Percentiles rank a stretch among this genome's conserved stretches.
phyloP scores from a whole-genome alignment of 305 asterid genomes.

The Solanum aculeatissimum region DNA sequence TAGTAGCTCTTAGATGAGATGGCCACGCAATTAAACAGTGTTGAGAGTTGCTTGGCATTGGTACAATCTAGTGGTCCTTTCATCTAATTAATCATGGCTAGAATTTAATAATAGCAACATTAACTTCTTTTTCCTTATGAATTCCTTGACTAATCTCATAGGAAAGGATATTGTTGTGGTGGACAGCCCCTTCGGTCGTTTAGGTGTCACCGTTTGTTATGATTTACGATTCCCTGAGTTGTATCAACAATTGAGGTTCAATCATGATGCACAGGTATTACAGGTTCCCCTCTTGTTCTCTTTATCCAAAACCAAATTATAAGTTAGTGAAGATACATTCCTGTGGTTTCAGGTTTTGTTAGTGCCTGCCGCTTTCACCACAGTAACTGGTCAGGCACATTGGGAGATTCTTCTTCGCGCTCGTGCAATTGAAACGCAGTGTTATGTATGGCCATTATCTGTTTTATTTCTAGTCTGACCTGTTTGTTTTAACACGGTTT shows the following conservation, averaged over 20 bases:
- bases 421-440: conserved; percentile 94
- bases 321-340: not conserved
- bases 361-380: conserved; percentile 90
- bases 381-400: conserved; percentile 80
- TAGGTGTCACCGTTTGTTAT: conserved; percentile 86
- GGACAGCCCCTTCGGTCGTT: conserved; percentile 72
- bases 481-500: not conserved
- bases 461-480: not conserved
- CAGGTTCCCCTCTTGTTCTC: not conserved
- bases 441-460: conserved; percentile 41
- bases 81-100: not conserved
- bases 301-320: not conserved
- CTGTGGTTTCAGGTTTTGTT: conserved; percentile 38
- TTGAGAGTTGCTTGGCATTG: not conserved
- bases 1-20: not conserved
- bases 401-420: conserved; percentile 95
- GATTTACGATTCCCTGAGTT: conserved; percentile 90
- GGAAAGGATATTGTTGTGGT: conserved; percentile 59
- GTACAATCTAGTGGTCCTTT: not conserved
- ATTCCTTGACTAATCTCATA: conserved; percentile 1
- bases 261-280: conserved; percentile 52
- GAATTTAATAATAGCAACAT: not conserved
- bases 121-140: not conserved
- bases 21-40: not conserved
- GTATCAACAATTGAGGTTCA: conserved; percentile 78